Evolutionary conservation across 2,329 filamentous ascomycete species (phyloP).

Genomic region (Conoideocrella luteorostrata): DNA sequence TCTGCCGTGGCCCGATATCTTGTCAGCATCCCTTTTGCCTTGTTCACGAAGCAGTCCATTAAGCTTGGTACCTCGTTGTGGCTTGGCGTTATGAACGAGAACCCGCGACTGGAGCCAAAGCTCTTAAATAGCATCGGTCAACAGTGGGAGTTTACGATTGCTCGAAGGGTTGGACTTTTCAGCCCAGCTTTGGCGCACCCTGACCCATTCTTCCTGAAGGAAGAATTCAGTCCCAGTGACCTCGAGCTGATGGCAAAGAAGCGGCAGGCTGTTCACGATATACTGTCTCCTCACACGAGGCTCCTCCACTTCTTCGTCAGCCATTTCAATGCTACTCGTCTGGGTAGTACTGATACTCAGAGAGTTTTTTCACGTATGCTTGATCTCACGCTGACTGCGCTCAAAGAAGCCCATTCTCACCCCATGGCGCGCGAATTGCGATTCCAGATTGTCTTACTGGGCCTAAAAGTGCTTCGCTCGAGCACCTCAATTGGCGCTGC

Average conservation of each 20-base stretch:
- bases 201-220: constrained; percentile 84
- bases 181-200: constrained; percentile 63
- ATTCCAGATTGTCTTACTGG: constrained; percentile 81
- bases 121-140: constrained; percentile 82
- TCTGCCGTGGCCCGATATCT: constrained; percentile 78
- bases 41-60: constrained; percentile 93
- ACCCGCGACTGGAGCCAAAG: constrained; percentile 77
- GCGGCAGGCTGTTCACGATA: constrained; percentile 72
- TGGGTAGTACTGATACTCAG: constrained; percentile 77
- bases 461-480: constrained; percentile 67
- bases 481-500: constrained; percentile 58
- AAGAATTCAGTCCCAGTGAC: constrained; percentile 91
- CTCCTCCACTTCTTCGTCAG: constrained; percentile 86
- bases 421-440: constrained; percentile 88
- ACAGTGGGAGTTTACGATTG: constrained; percentile 82
- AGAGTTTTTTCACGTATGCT: constrained; percentile 76
- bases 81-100: constrained; percentile 96
- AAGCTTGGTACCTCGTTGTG: constrained; percentile 93
- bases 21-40: constrained; percentile 83
- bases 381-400: constrained; percentile 67
- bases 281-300: constrained; percentile 79
- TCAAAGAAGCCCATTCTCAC: constrained; percentile 66
- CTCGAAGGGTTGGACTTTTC: constrained; percentile 75
- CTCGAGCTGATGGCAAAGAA: constrained; percentile 65
- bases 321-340: constrained; percentile 88